Conservation (phyloP, 1,284 basidiomycete genomes). For the Ceratobasidium sp. region DNA sequence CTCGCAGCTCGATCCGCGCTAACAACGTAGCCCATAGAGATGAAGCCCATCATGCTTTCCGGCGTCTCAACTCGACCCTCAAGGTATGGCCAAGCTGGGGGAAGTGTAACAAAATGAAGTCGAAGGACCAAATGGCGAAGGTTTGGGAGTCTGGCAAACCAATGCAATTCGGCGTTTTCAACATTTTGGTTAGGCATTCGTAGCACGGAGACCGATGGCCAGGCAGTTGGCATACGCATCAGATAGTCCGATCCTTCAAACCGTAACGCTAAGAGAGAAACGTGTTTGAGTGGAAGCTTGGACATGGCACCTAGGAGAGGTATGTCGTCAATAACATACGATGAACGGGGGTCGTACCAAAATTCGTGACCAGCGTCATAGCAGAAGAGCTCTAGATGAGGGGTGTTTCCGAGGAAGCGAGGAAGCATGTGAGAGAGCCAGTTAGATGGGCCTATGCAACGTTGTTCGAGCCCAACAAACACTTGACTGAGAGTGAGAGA, state of each 20-base stretch:
- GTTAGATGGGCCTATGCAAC: too few relatives aligned
- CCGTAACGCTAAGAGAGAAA: neutral
- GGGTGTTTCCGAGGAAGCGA: neutral
- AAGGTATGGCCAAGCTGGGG: too few relatives aligned
- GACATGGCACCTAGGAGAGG: neutral
- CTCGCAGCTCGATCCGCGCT: too few relatives aligned
- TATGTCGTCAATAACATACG: neutral
- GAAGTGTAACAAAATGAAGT: too few relatives aligned
- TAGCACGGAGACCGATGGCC: neutral
- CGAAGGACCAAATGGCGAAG: too few relatives aligned
- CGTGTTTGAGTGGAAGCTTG: neutral
- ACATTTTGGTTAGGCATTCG: neutral
- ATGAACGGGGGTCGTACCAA: neutral
- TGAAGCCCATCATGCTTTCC: too few relatives aligned
- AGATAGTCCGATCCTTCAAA: neutral
- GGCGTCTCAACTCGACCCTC: too few relatives aligned
- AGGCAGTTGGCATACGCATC: neutral
- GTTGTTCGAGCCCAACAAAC: neutral
- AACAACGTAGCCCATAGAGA: too few relatives aligned
- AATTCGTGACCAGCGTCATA: neutral
- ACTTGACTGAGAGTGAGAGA: conserved; percentile 4
- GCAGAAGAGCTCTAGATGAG: neutral
- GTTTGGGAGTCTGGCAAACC: conserved; percentile 24
- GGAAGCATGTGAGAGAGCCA: neutral
- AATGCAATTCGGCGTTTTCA: neutral